Percentiles rank a stretch among this genome's conserved stretches.
phyloP scores from a whole-genome alignment of 2,329 filamentous ascomycete genomes.

The Venturia asperata region DNA sequence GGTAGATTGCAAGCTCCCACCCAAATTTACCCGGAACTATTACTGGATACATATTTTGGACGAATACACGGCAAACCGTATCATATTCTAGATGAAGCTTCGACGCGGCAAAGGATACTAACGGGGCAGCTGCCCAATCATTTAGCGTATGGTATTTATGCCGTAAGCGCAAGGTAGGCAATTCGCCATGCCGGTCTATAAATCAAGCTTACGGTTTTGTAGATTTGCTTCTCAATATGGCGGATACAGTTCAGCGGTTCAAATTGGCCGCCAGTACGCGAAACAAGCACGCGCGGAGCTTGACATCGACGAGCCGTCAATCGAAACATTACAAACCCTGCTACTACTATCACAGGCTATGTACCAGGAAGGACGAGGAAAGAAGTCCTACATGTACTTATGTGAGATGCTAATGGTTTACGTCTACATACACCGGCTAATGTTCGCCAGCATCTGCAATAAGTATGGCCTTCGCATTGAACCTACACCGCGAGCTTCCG shows the following conservation, averaged over 20 bases:
- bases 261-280: conserved; percentile 66
- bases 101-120: conserved; percentile 64
- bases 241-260: conserved; percentile 60
- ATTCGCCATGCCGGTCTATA: conserved; percentile 38
- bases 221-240: conserved; percentile 33
- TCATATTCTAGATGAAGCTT: conserved; percentile 70
- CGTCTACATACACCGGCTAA: conserved; percentile 22
- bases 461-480: conserved; percentile 75
- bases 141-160: conserved; percentile 48
- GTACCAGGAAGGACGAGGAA: conserved; percentile 70
- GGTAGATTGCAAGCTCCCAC: background rate
- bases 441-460: conserved; percentile 57
- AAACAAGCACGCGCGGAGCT: conserved; percentile 61
- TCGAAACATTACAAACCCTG: conserved; percentile 69
- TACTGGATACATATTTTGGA: conserved; percentile 73
- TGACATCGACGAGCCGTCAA: conserved; percentile 72
- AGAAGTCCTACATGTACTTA: conserved; percentile 80
- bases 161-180: conserved; percentile 39
- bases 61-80: conserved; percentile 77
- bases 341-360: conserved; percentile 69
- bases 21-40: conserved; percentile 45
- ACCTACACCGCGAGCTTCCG: conserved; percentile 71
- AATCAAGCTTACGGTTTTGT: conserved; percentile 43
- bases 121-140: conserved; percentile 54
- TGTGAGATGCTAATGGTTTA: conserved; percentile 43